These are phyloP conservation scores for Creolimax fragrantissima DNA, from an alignment of 78 protist genomes.

Conservation along the genomic window DNA sequence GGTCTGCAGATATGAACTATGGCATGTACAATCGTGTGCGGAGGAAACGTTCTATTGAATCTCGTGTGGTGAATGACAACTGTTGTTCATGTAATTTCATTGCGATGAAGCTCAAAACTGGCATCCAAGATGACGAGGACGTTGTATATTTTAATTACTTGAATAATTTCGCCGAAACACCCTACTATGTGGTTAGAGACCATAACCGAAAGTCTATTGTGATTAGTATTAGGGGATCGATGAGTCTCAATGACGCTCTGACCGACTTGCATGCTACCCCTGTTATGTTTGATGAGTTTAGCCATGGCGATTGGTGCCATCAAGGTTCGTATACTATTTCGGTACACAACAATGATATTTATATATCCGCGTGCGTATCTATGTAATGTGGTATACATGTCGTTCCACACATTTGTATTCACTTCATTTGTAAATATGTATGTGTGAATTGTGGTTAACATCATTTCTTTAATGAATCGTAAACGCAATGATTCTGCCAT, in stretches of 20 bases:
- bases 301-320: not conserved
- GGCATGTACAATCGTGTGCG: too few species aligned
- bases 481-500: too few species aligned
- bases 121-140: not conserved
- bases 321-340: too few species aligned
- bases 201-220: not conserved
- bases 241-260: not conserved
- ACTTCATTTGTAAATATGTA: too few species aligned
- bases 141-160: not conserved
- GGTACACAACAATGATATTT: too few species aligned
- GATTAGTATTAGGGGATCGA: not conserved
- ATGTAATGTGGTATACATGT: too few species aligned
- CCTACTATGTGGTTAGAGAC: not conserved
- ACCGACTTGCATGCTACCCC: not conserved
- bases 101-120: not conserved
- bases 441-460: too few species aligned
- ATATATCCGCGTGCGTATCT: too few species aligned
- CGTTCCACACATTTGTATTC: too few species aligned
- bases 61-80: not conserved
- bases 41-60: not conserved
- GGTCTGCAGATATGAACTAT: too few species aligned
- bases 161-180: not conserved
- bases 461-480: too few species aligned
- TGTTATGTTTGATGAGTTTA: not conserved
- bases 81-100: not conserved